Evolutionary conservation across 352 stramenopile species (phyloP).

Genomic region (Pythium myriotylum): DNA sequence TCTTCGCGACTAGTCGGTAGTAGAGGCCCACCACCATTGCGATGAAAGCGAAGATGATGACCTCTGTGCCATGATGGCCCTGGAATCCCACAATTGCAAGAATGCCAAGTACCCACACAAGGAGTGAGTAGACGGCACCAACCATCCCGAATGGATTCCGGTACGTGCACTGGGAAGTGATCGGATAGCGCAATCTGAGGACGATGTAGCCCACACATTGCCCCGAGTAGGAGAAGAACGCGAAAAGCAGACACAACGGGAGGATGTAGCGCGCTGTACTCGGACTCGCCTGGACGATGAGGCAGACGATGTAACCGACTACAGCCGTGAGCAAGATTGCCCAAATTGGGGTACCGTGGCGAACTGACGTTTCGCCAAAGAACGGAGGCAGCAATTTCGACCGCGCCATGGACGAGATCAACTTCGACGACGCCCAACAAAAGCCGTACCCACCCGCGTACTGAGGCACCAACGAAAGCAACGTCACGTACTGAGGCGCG

Average conservation of each 20-base stretch:
- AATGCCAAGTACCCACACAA: constrained; percentile 28
- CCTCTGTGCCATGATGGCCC: constrained; percentile 13
- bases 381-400: not conserved
- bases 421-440: constrained; percentile 20
- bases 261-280: constrained; percentile 14
- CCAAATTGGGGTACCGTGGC: too few species aligned
- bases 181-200: constrained; percentile 19
- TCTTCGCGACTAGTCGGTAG: constrained; percentile 17
- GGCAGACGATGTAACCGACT: too few species aligned
- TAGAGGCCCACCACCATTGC: constrained; percentile 10
- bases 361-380: too few species aligned
- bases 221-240: constrained; percentile 29
- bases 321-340: too few species aligned
- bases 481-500: constrained; percentile 1
- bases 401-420: constrained; percentile 22
- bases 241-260: constrained; percentile 23
- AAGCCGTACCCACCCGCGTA: constrained; percentile 15
- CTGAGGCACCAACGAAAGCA: constrained; percentile 20
- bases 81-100: constrained; percentile 27
- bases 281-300: constrained; percentile 12
- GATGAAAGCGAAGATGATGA: constrained; percentile 9
- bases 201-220: constrained; percentile 36
- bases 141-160: constrained; percentile 29
- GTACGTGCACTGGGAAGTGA: constrained; percentile 15
- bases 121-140: constrained; percentile 27